Evolutionary conservation across 495 filamentous ascomycete species (phyloP).

Genomic region (Penicillium goetzii): DNA sequence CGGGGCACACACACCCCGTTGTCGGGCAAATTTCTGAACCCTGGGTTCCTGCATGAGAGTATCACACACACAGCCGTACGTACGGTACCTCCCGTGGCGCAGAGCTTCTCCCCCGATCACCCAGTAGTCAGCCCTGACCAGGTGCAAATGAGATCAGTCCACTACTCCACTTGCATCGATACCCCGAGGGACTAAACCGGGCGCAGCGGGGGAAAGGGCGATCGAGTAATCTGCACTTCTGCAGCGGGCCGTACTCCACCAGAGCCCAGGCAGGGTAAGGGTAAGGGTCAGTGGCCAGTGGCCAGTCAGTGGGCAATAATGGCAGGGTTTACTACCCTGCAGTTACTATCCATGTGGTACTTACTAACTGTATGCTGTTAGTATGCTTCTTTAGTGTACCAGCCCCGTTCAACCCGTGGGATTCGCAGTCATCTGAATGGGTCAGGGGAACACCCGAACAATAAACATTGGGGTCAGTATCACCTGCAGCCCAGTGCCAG

Average conservation of each 20-base stretch:
- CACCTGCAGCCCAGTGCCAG: slow-evolving; percentile 17
- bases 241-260: slow-evolving; percentile 11
- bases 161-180: neutral
- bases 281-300: neutral
- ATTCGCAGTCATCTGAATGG: slow-evolving; percentile 25
- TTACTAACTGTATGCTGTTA: neutral
- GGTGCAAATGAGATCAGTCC: slow-evolving; percentile 4
- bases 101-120: slow-evolving; percentile 4
- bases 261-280: neutral
- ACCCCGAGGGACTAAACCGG: neutral
- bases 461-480: slow-evolving; percentile 2
- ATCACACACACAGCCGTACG: neutral
- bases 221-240: slow-evolving; percentile 18
- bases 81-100: slow-evolving; percentile 10
- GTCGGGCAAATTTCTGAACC: neutral
- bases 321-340: neutral
- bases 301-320: neutral
- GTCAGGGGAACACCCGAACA: slow-evolving; percentile 23
- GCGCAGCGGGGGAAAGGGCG: neutral
- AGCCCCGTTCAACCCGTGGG: slow-evolving; percentile 3
- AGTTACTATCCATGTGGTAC: neutral
- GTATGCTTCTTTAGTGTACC: neutral
- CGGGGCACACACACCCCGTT: neutral
- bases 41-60: slow-evolving; percentile 20
- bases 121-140: neutral